Evolutionary conservation across 768 basidiomycete genomes (phyloP), one percentile per base, ranked within the genome.

Genomic region (Cyclocybe cylindracea): DNA sequence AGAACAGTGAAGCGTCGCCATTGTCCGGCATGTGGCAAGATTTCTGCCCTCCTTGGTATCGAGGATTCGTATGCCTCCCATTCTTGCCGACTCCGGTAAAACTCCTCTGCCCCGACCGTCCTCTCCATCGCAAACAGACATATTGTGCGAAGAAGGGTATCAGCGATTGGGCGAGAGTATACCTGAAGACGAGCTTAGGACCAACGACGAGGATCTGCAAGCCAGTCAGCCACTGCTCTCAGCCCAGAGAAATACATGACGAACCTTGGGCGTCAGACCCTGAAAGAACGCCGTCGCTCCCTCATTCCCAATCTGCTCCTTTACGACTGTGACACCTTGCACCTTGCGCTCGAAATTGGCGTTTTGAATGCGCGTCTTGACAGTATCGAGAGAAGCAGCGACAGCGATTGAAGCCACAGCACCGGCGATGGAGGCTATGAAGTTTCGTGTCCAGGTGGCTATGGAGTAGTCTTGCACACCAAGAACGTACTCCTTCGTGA

Each of bases 351-450:
- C 91, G 66, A 98, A 99, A 77, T 97, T 96, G 52, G 95, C 96
- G 69, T 98, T 97, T 69, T 99, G 96, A 54, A 99, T 97, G 24
- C 95, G 91, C 14, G 95, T 94, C 78, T 99, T 99, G 74, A 99
- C 85, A 35, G 87, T 87, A 61, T 98, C 96, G 9, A 99, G 86
- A 0, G 96, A 96, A 3, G 96, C 95, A 11, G 96, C 95, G 61
- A 98, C 85, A 7, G 92, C 92, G 65, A 99, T 98, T 32, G 93
- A 95, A 2, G 96, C 88, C 37, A 97, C 86, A 37, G 95, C 96
- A 66, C 96, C 96, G 4, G 87, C 89, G 52, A 98, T 80, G 10
- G 94, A 96, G 1, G 96, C 94, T 60, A 98, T 82, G 64, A 98
- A 98, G 77, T 99, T 99, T 73, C 98, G 94, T 8, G 75, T 77